A percentile compares a stretch with the other conserved stretches of the same genome.
Evolutionary conservation across 345 rosid genomes (phyloP).

Genomic region (Erodium maritimum): DNA sequence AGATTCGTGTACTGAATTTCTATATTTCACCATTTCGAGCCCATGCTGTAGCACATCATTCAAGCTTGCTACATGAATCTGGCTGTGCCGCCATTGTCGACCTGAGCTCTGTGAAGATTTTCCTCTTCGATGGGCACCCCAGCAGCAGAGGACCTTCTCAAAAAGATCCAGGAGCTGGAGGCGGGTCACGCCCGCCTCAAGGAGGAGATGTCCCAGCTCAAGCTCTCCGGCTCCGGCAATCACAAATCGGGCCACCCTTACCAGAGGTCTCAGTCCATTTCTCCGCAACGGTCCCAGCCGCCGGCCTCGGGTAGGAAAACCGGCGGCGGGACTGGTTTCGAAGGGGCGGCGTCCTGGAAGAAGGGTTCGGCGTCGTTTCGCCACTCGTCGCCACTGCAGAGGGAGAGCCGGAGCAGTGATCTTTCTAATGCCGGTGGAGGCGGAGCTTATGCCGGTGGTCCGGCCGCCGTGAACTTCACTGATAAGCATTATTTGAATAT

Average conservation of each 20-base stretch:
- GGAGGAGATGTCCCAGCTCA: constrained; percentile 74
- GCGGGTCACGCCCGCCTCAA: constrained; percentile 70
- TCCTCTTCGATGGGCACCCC: constrained; percentile 63
- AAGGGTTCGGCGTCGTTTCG: constrained; percentile 52
- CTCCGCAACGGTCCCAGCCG: constrained; percentile 56
- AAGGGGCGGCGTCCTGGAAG: constrained; percentile 29
- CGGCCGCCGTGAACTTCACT: constrained; percentile 48
- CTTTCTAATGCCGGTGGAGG: constrained; percentile 15
- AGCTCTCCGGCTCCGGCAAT: constrained; percentile 22
- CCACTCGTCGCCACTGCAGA: constrained; percentile 79
- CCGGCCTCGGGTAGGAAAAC: constrained; percentile 24
- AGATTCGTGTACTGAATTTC: too few relatives aligned
- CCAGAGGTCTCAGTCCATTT: constrained; percentile 77
- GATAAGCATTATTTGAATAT: constrained; percentile 73
- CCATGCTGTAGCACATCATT: too few relatives aligned
- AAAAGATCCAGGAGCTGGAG: constrained; percentile 81
- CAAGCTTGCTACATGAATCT: too few relatives aligned
- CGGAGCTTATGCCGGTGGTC: constrained; percentile 21
- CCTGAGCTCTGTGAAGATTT: not conserved
- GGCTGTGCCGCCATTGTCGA: too few relatives aligned
- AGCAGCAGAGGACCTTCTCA: constrained; percentile 66
- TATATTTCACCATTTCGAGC: too few relatives aligned
- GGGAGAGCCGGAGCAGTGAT: constrained; percentile 42
- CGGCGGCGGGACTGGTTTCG: constrained; percentile 11
- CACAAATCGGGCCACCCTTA: constrained; percentile 11